These are phyloP conservation scores for Beauveria asiatica DNA, from an alignment of 2,329 filamentous ascomycete genomes.

Conservation along the genomic window DNA sequence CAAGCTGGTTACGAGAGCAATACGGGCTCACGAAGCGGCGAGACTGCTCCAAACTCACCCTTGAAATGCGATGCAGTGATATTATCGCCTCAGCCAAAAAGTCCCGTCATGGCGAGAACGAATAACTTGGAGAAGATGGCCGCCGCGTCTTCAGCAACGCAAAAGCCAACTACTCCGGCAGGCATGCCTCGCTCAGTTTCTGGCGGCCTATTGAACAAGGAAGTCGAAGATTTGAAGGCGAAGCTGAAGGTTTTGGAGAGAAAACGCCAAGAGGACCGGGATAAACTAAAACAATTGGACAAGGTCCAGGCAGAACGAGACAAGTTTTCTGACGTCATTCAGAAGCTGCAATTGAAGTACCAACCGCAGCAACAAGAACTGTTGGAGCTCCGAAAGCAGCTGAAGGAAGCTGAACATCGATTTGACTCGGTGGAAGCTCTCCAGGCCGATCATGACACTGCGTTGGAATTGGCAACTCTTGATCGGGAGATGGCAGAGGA, in stretches of 20 bases:
- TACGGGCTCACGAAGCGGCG: constrained; percentile 22
- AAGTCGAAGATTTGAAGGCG: constrained; percentile 80
- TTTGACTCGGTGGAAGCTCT: constrained; percentile 60
- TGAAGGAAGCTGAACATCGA: constrained; percentile 66
- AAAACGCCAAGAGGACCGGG: constrained; percentile 75
- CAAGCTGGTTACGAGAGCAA: constrained; percentile 33
- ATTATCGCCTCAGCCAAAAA: constrained; percentile 39
- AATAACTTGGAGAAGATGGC: constrained; percentile 45
- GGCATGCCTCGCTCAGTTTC: constrained; percentile 31
- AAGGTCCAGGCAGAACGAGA: constrained; percentile 68
- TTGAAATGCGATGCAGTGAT: constrained; percentile 44
- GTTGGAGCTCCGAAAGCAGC: constrained; percentile 61
- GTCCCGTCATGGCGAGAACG: constrained; percentile 42
- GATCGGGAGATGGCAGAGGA: constrained; percentile 97
- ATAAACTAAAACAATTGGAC: constrained; percentile 72
- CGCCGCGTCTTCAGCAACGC: constrained; percentile 26
- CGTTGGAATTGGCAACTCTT: constrained; percentile 77
- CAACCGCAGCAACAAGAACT: constrained; percentile 78
- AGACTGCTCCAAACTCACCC: constrained; percentile 28
- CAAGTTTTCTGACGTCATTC: constrained; percentile 74
- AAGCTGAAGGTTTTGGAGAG: constrained; percentile 84
- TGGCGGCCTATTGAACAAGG: constrained; percentile 47
- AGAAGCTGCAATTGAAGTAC: constrained; percentile 84
- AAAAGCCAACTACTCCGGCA: constrained; percentile 21
- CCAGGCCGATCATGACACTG: constrained; percentile 76